These are phyloP conservation scores for Fraxinus sp. DNA, from an alignment of 305 asterid species.

Conservation along the genomic window DNA sequence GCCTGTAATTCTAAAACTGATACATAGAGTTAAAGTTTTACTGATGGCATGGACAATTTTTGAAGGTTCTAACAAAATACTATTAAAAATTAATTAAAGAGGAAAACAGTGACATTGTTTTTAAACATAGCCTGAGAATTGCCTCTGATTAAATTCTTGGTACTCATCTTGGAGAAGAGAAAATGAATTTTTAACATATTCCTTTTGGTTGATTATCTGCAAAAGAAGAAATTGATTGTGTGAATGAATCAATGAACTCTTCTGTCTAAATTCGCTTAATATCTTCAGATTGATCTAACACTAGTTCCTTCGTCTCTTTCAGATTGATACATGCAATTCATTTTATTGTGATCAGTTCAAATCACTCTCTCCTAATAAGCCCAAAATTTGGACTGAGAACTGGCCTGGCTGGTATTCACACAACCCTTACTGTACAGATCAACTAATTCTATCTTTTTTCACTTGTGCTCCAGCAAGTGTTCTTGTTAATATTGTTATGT, in stretches of 20 bases:
- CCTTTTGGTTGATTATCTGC: background rate
- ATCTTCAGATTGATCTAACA: slow-evolving; percentile 25
- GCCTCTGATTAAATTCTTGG: background rate
- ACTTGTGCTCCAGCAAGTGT: background rate
- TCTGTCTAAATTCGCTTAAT: slow-evolving; percentile 17
- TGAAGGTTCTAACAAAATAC: background rate
- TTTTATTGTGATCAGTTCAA: slow-evolving; percentile 87
- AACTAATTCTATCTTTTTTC: slow-evolving; percentile 16
- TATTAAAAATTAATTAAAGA: background rate
- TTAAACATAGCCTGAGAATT: slow-evolving; percentile 2
- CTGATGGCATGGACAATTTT: background rate
- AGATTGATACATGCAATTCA: slow-evolving; percentile 94
- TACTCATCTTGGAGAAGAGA: background rate
- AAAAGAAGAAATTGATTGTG: background rate
- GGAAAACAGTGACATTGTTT: background rate
- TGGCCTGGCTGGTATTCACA: slow-evolving; percentile 93
- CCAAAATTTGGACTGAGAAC: slow-evolving; percentile 93
- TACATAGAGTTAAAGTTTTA: background rate
- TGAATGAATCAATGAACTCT: slow-evolving; percentile 1
- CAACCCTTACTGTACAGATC: slow-evolving; percentile 13
- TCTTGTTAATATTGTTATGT: slow-evolving; percentile 3
- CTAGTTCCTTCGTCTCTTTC: slow-evolving; percentile 24
- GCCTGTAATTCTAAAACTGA: background rate
- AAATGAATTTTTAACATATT: background rate
- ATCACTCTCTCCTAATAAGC: slow-evolving; percentile 72